phyloP scores from a whole-genome alignment of 2,329 filamentous ascomycete genomes.

The Aspergillus sclerotialis region DNA sequence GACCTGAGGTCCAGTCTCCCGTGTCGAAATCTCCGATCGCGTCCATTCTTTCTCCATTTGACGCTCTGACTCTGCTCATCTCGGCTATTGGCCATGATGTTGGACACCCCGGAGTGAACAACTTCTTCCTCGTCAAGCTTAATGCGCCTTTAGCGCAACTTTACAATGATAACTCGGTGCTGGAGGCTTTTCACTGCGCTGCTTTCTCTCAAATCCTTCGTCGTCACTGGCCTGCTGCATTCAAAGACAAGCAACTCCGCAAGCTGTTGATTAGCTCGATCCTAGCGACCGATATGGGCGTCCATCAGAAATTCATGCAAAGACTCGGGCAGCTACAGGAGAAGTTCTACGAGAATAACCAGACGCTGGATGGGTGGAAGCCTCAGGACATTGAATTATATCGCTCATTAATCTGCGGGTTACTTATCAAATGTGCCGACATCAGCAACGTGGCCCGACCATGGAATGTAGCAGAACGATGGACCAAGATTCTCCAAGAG shows the following conservation, averaged over 20 bases:
- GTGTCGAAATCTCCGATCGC: conserved; percentile 58
- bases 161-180: conserved; percentile 93
- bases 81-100: conserved; percentile 98
- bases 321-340: conserved; percentile 74
- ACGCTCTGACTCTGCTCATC: conserved; percentile 80
- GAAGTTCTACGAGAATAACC: conserved; percentile 62
- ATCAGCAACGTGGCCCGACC: conserved; percentile 94
- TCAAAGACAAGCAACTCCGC: conserved; percentile 71
- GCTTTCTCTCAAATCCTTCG: conserved; percentile 94
- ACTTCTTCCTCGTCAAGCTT: conserved; percentile 85
- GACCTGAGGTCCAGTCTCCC: conserved; percentile 27
- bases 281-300: conserved; percentile 91
- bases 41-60: conserved; percentile 71
- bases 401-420: conserved; percentile 73
- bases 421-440: conserved; percentile 96
- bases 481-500: conserved; percentile 90
- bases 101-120: conserved; percentile 95
- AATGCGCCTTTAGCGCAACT: conserved; percentile 90
- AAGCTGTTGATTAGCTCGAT: conserved; percentile 97
- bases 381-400: conserved; percentile 68
- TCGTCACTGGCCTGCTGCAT: conserved; percentile 80
- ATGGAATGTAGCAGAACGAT: conserved; percentile 73
- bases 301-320: conserved; percentile 96
- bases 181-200: conserved; percentile 96
- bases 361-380: conserved; percentile 64